Evolutionary conservation across 192 early-diverging fungal genomes (phyloP).

Genomic region (Jimgerdemannia lactiflua): DNA sequence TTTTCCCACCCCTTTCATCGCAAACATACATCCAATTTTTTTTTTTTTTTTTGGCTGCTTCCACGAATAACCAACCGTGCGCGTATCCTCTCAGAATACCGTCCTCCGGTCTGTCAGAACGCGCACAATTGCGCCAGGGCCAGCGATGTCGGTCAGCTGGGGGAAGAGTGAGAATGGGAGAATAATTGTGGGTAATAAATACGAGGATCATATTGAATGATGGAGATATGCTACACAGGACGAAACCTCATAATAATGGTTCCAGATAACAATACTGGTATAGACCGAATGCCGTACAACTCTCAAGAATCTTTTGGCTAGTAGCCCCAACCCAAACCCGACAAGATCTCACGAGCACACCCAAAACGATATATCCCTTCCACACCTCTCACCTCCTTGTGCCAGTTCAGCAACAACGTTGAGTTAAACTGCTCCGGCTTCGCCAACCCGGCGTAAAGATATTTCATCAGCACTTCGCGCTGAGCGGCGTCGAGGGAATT

Average conservation of each 20-base stretch:
- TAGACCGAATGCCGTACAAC: slow-evolving; percentile 1
- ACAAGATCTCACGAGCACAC: neutral
- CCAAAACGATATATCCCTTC: neutral
- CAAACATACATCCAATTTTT: too few species aligned
- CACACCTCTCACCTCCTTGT: slow-evolving; percentile 73
- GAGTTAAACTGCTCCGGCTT: slow-evolving; percentile 82
- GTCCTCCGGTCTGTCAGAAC: slow-evolving; percentile 87
- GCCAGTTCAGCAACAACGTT: slow-evolving; percentile 84
- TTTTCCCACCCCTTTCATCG: neutral
- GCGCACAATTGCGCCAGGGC: slow-evolving; percentile 86
- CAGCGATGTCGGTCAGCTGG: slow-evolving; percentile 82
- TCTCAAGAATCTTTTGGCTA: neutral
- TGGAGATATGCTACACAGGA: too few species aligned
- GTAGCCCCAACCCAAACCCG: neutral
- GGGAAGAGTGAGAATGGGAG: neutral
- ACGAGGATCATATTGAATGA: too few species aligned
- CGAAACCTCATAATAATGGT: too few species aligned
- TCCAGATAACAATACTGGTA: neutral
- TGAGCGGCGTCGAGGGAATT: slow-evolving; percentile 56
- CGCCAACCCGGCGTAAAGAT: slow-evolving; percentile 89
- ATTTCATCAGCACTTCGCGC: slow-evolving; percentile 86
- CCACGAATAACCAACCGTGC: too few species aligned
- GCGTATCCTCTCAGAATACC: slow-evolving; percentile 36
- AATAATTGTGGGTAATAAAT: too few species aligned
- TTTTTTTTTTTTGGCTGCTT: too few species aligned